Percentiles rank a stretch among this genome's conserved stretches.
These are phyloP conservation scores for Fagopyrum tataricum DNA, from an alignment of 148 eudicot species.

Conservation along the genomic window DNA sequence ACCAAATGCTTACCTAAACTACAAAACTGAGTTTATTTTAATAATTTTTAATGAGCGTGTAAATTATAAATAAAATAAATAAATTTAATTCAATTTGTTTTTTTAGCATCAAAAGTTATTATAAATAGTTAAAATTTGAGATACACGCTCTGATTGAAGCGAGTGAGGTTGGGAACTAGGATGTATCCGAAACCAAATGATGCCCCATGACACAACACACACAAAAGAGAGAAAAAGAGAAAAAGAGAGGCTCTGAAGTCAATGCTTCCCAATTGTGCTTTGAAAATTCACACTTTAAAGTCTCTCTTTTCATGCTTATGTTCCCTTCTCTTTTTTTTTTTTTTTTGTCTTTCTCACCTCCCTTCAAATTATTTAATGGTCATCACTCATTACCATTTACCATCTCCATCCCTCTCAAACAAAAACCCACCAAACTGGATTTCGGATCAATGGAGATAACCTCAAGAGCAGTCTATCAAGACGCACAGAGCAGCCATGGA, in stretches of 20 bases:
- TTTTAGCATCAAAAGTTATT: no score
- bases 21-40: no score
- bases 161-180: neutral
- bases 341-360: neutral
- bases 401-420: neutral
- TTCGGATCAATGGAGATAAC: slow-evolving; percentile 29
- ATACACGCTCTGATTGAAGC: neutral
- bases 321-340: neutral
- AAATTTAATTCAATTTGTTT: no score
- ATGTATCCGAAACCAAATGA: neutral
- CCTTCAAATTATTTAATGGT: neutral
- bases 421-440: slow-evolving; percentile 3
- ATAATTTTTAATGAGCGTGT: no score
- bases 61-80: no score
- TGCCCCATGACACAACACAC: neutral
- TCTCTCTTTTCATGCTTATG: neutral
- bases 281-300: neutral
- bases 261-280: neutral
- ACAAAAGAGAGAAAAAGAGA: neutral
- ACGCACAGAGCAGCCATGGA: slow-evolving; percentile 15
- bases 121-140: neutral
- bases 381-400: neutral
- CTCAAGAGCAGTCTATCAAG: no score
- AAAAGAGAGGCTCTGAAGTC: slow-evolving; percentile 2
- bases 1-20: neutral